phyloP scores from a whole-genome alignment of 108 stramenopile genomes.

The Fistulifera solaris region DNA sequence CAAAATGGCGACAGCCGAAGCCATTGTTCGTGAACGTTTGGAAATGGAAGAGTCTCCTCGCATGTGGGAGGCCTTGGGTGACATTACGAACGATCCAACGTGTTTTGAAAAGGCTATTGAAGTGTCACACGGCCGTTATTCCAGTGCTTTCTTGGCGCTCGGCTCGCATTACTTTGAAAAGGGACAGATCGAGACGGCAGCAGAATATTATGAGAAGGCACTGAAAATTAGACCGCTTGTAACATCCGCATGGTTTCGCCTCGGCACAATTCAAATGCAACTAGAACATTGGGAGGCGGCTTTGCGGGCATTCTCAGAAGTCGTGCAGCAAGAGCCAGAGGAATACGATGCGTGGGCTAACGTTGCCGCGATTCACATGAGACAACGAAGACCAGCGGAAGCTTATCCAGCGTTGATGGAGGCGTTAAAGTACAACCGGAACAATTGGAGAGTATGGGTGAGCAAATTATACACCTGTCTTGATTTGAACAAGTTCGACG shows the following conservation, averaged over 20 bases:
- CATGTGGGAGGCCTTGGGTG: conserved; percentile 89
- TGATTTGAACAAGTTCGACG: conserved; percentile 75
- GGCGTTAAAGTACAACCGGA: conserved; percentile 63
- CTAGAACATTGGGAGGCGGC: conserved; percentile 79
- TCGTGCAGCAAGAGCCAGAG: conserved; percentile 91
- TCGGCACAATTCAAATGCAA: conserved; percentile 87
- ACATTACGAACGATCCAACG: conserved; percentile 70
- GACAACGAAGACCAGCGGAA: conserved; percentile 50
- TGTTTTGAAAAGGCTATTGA: conserved; percentile 83
- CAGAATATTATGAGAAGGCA: conserved; percentile 56
- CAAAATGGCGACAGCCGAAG: conserved; percentile 76
- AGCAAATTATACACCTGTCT: conserved; percentile 79
- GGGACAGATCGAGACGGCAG: conserved; percentile 48
- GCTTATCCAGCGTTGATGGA: conserved; percentile 78
- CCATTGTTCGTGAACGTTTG: conserved; percentile 80
- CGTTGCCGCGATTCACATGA: conserved; percentile 84
- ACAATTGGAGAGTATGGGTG: conserved; percentile 80
- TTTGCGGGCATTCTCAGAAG: conserved; percentile 81
- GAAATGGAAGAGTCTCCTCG: conserved; percentile 68
- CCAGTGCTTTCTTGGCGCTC: conserved; percentile 76
- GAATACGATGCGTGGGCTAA: conserved; percentile 93
- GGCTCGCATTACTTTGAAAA: conserved; percentile 65
- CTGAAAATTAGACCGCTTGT: conserved; percentile 75
- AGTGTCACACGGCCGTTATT: conserved; percentile 71
- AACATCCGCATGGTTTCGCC: conserved; percentile 83